phyloP scores from a whole-genome alignment of 306 rosid genomes.

The Sechiopsis laciniata region DNA sequence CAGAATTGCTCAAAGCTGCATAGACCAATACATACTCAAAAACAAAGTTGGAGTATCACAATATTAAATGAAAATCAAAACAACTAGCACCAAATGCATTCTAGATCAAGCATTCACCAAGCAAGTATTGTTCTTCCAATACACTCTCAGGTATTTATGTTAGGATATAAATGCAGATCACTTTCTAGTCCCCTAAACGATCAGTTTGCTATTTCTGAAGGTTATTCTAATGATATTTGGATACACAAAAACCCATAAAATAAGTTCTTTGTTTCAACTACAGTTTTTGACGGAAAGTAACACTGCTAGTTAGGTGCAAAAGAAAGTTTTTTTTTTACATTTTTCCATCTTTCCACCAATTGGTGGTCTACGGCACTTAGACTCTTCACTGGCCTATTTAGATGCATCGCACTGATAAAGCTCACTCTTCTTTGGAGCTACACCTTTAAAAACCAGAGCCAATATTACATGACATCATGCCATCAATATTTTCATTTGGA shows the following conservation, averaged over 20 bases:
- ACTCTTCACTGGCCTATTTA: not conserved
- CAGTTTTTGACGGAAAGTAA: not conserved
- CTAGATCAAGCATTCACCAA: conserved; percentile 20
- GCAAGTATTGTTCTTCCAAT: conserved; percentile 10
- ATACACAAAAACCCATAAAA: not conserved
- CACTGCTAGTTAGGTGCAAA: not conserved
- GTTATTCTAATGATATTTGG: not conserved
- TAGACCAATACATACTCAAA: conserved; percentile 17
- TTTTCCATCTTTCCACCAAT: not conserved
- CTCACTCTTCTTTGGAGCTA: not conserved
- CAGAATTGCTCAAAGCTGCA: conserved; percentile 98
- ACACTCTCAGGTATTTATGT: not conserved
- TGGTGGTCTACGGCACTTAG: not conserved
- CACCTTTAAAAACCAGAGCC: conserved; percentile 1
- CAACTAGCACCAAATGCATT: conserved; percentile 14
- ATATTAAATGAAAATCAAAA: conserved; percentile 6
- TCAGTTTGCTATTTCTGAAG: not conserved
- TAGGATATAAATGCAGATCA: not conserved
- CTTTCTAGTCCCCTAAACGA: not conserved
- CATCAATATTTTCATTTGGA: not conserved
- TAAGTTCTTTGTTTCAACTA: not conserved
- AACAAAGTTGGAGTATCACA: conserved; percentile 7
- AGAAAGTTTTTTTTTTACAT: not conserved
- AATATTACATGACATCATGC: not conserved
- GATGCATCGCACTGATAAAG: not conserved